Conservation (phyloP, 2,329 filamentous ascomycete species). For the Colletotrichum viniferum region DNA sequence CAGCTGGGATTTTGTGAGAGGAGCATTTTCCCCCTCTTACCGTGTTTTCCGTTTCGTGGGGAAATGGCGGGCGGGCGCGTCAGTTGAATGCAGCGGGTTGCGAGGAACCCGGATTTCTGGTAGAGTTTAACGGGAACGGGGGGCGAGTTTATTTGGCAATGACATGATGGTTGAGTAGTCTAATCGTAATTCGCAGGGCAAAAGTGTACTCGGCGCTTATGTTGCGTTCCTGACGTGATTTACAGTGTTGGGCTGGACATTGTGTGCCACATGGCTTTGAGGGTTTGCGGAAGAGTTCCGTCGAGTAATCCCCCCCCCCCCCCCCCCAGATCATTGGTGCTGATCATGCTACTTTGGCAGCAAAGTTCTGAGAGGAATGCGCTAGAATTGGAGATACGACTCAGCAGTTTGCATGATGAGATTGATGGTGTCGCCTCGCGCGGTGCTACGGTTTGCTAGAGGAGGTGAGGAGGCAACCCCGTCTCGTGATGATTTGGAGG, state of each 20-base stretch:
- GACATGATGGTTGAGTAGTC: not conserved
- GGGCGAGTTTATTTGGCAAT: not conserved
- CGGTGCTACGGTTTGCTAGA: not conserved
- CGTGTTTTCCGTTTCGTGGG: not conserved
- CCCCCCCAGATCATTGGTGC: slow-evolving; percentile 7
- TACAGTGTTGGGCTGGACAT: not conserved
- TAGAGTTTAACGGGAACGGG: not conserved
- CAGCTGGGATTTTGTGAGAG: not conserved
- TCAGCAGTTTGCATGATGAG: not conserved
- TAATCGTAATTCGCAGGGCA: not conserved
- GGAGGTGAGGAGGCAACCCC: not conserved
- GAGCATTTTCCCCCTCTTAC: not conserved
- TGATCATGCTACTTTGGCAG: not conserved
- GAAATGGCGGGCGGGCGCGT: not conserved
- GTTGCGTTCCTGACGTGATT: not conserved
- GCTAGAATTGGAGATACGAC: not conserved
- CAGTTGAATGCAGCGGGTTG: slow-evolving; percentile 9
- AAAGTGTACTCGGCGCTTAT: not conserved
- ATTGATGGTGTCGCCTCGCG: not conserved
- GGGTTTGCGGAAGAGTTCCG: not conserved
- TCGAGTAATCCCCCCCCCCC: not conserved
- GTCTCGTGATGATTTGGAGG: not conserved
- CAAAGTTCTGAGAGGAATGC: not conserved
- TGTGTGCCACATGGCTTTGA: not conserved
- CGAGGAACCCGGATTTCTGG: slow-evolving; percentile 4